Percentiles rank a stretch among this genome's conserved stretches.
phyloP scores from a whole-genome alignment of 495 filamentous ascomycete species.

The Melanomma pulvis-pyrius region DNA sequence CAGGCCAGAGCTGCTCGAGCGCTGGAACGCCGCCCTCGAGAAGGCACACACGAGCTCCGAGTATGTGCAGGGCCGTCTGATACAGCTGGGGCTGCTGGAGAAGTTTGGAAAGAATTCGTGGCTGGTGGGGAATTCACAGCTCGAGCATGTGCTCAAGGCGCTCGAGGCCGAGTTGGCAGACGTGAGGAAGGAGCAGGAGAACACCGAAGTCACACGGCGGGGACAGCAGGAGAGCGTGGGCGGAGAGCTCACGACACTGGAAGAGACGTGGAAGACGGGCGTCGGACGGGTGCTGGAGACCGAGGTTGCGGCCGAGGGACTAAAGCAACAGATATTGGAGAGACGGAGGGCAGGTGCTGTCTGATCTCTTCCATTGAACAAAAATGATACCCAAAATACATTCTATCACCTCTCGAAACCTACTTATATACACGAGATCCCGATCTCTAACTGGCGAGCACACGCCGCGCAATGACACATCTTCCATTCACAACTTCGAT shows the following conservation, averaged over 20 bases:
- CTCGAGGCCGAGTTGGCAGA: constrained; percentile 79
- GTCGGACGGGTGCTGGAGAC: constrained; percentile 62
- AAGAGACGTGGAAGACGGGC: constrained; percentile 62
- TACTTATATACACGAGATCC: too few relatives aligned
- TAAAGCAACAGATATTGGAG: constrained; percentile 66
- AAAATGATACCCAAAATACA: constrained; percentile 6
- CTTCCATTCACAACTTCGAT: constrained; percentile 55
- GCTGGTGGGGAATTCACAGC: constrained; percentile 78
- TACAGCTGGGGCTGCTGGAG: constrained; percentile 75
- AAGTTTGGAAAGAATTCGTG: constrained; percentile 85
- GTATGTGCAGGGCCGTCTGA: constrained; percentile 66
- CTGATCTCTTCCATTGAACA: constrained; percentile 1
- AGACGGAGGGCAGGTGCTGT: constrained; percentile 49
- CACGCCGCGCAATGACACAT: too few relatives aligned
- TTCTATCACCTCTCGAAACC: not conserved
- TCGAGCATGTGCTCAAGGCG: constrained; percentile 69
- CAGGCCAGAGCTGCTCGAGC: constrained; percentile 31
- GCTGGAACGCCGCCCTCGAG: constrained; percentile 41
- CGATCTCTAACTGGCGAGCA: too few relatives aligned
- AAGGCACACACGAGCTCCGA: constrained; percentile 65
- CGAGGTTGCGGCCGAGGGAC: constrained; percentile 67
- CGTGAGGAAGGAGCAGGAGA: constrained; percentile 65
- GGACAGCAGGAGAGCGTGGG: constrained; percentile 67
- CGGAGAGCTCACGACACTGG: constrained; percentile 68
- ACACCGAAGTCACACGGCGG: constrained; percentile 70